Evolutionary conservation across 192 early-diverging fungal genomes (phyloP), one percentile per base, ranked within the genome.

Genomic region (Umbelopsis ramanniana): DNA sequence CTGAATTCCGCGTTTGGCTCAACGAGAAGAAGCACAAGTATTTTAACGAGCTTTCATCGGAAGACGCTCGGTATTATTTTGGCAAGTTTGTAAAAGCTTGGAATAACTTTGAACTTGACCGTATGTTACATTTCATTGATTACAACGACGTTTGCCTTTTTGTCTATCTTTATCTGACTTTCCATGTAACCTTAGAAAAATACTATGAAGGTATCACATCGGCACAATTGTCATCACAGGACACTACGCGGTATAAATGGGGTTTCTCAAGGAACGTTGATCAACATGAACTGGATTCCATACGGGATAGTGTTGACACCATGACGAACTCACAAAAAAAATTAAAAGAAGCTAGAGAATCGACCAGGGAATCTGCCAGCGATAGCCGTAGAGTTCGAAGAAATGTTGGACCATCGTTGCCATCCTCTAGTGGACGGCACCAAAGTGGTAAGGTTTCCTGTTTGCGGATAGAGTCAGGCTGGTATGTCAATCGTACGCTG

Each of bases 1-100:
- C 87, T 21, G 92, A 96, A 55, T 97, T 96, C 73, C 84, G 91
- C 5, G 70, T 92, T 17, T 97, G 94, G 94, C 84, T 97, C 29
- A 85, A 82, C 21, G 87, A 93, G 68, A 74, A 87, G 26, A 91
- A 92, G 73, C 79, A 85, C 55, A 84, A 87, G 76, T 95, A 89
- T 74, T 90, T 95, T 79, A 87, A 90, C 67, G 93, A 96, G 52
- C 76, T 97, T 66, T 68, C 74, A 7, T 84, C 91, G 0, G 86
- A 88, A 14, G 89, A 95, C 19, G 78, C 93, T 0, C 84, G 89
- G 0, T 72, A 78, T 37, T 91, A 93, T 47, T 97, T 97, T 82
- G 85, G 73, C 7, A 95, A 93, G 45, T 97, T 97, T 83, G 92
- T 93, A 57, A 89, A 84, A 21, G 84, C 85, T n/a, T 97, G 95